Evolutionary conservation across 164 flowering plant species (phyloP), one percentile per base, ranked within the genome.

Genomic region (Macadamia integrifolia): DNA sequence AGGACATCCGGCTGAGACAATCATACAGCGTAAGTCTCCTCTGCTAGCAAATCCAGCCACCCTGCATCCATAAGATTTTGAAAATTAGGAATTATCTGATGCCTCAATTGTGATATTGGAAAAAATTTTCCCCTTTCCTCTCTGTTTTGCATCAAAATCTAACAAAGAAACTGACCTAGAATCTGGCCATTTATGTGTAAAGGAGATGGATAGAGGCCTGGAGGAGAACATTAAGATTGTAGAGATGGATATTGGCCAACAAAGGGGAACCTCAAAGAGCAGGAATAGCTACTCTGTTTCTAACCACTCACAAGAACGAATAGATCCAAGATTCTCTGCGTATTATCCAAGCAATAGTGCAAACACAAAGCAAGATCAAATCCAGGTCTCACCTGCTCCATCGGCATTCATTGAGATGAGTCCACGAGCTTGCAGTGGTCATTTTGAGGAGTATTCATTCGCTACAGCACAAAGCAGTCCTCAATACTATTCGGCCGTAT

Each of bases 141-240:
- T 35, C 40, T 35, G 40, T 35, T 35, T 35, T 35, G 3, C 40
- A 23, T 35, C 5, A 35, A 35, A 55, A 3, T 11, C 52, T 11
- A 35, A 49, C 42, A 30, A 23, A 23, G 23, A 23, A 23, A 62
- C 67, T 58, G 3, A 44, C 57, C n/a, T 31, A 13, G 31, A 50
- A 42, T 66, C 60, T 65, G 58, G 13, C 48, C 50, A 14, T 66
- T 48, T 66, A 9, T 67, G 60, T 30, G 62, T 75, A 52, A 69
- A 91, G 97, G 90, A 88, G 55, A 69, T 70, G 50, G 87, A 84
- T 10, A 82, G 81, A 66, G 78, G 80, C 53, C 64, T 79, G 75
- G 97, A 91, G 62, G 98, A 94, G 79, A 85, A 88, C 77, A 81
- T 90, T 31, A 94, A 91, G 85, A 86, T 90, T 55, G 96, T 90